Conservation (phyloP, 1,284 basidiomycete genomes). For the Naganishia sp. region DNA sequence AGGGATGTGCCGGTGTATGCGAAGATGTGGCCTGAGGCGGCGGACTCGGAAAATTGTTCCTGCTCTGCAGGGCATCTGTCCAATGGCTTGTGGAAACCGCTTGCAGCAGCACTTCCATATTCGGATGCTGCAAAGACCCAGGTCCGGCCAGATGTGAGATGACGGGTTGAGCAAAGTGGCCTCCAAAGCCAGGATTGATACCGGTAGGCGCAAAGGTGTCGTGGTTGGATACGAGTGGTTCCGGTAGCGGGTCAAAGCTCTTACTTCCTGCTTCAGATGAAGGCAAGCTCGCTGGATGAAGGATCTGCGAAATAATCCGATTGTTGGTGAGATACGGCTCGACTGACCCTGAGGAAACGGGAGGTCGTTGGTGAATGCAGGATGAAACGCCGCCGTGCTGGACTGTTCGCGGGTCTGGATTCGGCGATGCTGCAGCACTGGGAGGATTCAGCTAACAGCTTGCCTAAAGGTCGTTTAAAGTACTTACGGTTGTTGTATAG, state of each 20-base stretch:
- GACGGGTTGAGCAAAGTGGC: slow-evolving; percentile 8
- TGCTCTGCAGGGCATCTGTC: neutral
- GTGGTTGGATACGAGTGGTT: no score
- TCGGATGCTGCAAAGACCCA: neutral
- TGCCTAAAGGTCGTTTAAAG: neutral
- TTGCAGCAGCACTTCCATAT: slow-evolving; percentile 25
- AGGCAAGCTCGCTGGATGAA: slow-evolving; percentile 10
- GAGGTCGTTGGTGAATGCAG: neutral
- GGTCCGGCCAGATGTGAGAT: slow-evolving; percentile 13
- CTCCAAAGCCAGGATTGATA: neutral
- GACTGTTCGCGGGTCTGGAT: no score
- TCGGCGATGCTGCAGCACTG: no score
- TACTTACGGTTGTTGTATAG: slow-evolving; percentile 11
- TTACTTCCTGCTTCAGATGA: neutral
- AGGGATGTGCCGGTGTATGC: neutral
- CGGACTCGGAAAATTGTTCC: no score
- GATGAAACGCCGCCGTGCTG: neutral
- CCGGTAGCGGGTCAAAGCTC: no score
- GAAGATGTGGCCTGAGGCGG: no score
- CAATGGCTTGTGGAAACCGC: slow-evolving; percentile 18
- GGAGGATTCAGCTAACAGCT: no score
- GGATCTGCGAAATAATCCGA: slow-evolving; percentile 18
- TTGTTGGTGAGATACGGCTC: slow-evolving; percentile 15
- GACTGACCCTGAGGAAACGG: neutral
- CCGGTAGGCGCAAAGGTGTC: no score